phyloP scores from a whole-genome alignment of 2,329 filamentous ascomycete species.

The Diaporthe amygdali region DNA sequence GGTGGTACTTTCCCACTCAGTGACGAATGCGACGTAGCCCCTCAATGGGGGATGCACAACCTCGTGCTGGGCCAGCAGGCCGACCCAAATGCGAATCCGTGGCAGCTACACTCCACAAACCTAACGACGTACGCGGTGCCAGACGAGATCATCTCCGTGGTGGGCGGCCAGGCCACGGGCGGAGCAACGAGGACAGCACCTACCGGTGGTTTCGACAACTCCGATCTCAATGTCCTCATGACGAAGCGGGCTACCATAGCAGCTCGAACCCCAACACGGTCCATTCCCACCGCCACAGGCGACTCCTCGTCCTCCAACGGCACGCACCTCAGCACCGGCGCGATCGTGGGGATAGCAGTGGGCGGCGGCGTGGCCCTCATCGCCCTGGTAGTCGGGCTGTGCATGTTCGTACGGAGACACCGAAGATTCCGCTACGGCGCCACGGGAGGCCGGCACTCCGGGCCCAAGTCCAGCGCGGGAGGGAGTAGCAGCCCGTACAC shows the following conservation, averaged over 20 bases:
- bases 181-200: conserved; percentile 59
- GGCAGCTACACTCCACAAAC: conserved; percentile 56
- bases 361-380: conserved; percentile 40
- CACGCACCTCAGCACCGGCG: conserved; percentile 39
- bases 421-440: conserved; percentile 3
- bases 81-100: conserved; percentile 45
- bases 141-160: conserved; percentile 49
- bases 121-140: conserved; percentile 61
- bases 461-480: conserved; percentile 12
- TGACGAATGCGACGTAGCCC: conserved; percentile 56
- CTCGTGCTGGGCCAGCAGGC: conserved; percentile 58
- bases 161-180: conserved; percentile 57
- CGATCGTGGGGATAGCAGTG: conserved; percentile 50
- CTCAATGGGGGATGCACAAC: conserved; percentile 61
- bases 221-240: conserved; percentile 60
- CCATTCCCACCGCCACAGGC: conserved; percentile 33
- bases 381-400: conserved; percentile 32
- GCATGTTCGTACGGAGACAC: conserved; percentile 37
- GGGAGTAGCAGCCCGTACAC: background rate
- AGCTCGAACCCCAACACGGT: conserved; percentile 56
- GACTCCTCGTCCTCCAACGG: background rate
- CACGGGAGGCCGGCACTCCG: background rate
- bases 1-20: conserved; percentile 61
- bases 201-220: conserved; percentile 51
- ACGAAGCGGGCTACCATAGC: conserved; percentile 51